Conservation (phyloP, 2,329 filamentous ascomycete species). For the Ramularia collo-cygni region DNA sequence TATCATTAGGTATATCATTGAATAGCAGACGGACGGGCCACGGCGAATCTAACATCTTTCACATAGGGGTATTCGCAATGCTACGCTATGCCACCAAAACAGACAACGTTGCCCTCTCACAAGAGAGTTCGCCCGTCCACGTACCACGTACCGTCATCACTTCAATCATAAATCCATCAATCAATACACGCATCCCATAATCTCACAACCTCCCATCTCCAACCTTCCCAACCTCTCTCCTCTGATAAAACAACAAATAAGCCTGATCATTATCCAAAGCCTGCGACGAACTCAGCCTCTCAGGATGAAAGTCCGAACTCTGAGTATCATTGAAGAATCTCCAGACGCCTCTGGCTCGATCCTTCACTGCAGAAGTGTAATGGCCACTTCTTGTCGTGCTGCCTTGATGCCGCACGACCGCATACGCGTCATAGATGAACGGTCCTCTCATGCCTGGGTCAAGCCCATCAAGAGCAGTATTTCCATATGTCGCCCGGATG, state of each 20-base stretch:
- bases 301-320: constrained; percentile 51
- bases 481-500: constrained; percentile 29
- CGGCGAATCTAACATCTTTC: too few relatives aligned
- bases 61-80: too few relatives aligned
- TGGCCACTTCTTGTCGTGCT: constrained; percentile 64
- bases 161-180: too few relatives aligned
- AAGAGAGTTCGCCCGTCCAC: too few relatives aligned
- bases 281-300: constrained; percentile 33
- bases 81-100: too few relatives aligned
- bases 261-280: constrained; percentile 55
- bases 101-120: too few relatives aligned
- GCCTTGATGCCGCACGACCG: constrained; percentile 71
- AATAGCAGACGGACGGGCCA: too few relatives aligned
- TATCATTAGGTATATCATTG: too few relatives aligned
- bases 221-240: constrained; percentile 7
- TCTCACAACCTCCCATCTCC: background rate
- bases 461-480: constrained; percentile 14
- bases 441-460: constrained; percentile 43
- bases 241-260: constrained; percentile 56
- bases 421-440: constrained; percentile 79
- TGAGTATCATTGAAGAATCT: constrained; percentile 54
- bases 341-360: constrained; percentile 49
- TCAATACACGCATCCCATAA: too few relatives aligned
- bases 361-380: constrained; percentile 61
- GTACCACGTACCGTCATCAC: too few relatives aligned